Percentiles rank a stretch among this genome's conserved stretches.
phyloP scores from a whole-genome alignment of 345 rosid species.

The Lepidium didymum region DNA sequence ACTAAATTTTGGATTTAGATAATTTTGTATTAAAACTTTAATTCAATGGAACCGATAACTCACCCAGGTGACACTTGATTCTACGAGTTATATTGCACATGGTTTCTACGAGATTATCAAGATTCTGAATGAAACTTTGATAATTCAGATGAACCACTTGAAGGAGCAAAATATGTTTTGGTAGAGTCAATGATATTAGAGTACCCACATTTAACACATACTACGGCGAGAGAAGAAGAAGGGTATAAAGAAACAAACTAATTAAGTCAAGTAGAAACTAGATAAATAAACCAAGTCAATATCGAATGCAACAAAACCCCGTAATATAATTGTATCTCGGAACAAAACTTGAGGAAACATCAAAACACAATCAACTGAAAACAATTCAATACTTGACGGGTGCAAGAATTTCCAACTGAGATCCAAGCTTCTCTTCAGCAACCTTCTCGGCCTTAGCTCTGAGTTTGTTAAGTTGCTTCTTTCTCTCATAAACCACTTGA shows the following conservation, averaged over 20 bases:
- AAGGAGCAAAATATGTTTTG: background rate
- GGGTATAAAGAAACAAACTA: background rate
- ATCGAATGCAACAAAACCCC: background rate
- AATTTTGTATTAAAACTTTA: no score
- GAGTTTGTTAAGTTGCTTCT: slow-evolving; percentile 69
- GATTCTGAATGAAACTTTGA: background rate
- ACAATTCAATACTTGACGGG: slow-evolving; percentile 48
- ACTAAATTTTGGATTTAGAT: no score
- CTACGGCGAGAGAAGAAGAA: background rate
- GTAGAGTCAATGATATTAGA: background rate
- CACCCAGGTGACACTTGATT: no score
- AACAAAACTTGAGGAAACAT: slow-evolving; percentile 7
- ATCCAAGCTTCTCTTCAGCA: slow-evolving; percentile 74
- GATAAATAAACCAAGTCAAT: background rate
- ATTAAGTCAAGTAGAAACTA: background rate
- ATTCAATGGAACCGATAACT: no score
- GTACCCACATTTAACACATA: no score
- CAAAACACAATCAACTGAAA: background rate
- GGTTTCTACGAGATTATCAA: background rate
- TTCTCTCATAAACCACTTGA: slow-evolving; percentile 56
- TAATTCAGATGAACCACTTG: background rate
- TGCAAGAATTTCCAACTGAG: slow-evolving; percentile 55
- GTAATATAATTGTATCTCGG: background rate
- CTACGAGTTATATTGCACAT: no score
- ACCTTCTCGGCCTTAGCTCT: slow-evolving; percentile 73